A percentile compares a stretch with the other conserved stretches of the same genome.
Evolutionary conservation across 768 basidiomycete genomes (phyloP).

Genomic region (Xerocomus brunneocitrinus): DNA sequence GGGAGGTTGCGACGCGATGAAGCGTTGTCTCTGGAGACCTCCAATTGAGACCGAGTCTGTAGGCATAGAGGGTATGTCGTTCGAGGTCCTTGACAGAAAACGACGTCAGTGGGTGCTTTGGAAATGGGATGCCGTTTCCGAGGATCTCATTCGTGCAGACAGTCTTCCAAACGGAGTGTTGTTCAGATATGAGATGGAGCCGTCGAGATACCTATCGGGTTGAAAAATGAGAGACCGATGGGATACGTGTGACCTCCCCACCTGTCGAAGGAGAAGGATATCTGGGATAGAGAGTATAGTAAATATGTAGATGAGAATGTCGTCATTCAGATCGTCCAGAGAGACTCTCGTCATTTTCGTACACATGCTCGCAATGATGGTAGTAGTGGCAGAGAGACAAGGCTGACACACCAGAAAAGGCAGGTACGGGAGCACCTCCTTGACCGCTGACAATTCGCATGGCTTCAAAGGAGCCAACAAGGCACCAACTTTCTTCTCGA

Average conservation of each 20-base stretch:
- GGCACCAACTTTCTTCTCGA: conserved; percentile 66
- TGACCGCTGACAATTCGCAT: conserved; percentile 12
- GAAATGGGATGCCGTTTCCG: conserved; percentile 47
- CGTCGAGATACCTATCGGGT: conserved; percentile 45
- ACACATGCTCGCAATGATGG: not conserved
- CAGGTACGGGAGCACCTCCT: not conserved
- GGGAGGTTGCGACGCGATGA: conserved; percentile 14
- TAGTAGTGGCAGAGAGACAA: not conserved
- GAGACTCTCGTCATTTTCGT: conserved; percentile 14
- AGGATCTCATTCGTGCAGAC: conserved; percentile 44
- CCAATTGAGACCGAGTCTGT: conserved; percentile 50
- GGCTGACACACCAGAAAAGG: conserved; percentile 12
- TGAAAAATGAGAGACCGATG: not conserved
- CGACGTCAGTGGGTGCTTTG: conserved; percentile 31
- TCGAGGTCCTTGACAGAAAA: conserved; percentile 45
- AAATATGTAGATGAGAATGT: conserved; percentile 36
- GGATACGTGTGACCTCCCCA: conserved; percentile 15
- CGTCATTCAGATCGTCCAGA: conserved; percentile 32
- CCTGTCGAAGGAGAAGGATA: conserved; percentile 42
- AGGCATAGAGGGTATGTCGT: conserved; percentile 39
- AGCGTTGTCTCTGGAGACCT: conserved; percentile 19
- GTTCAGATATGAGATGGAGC: conserved; percentile 40
- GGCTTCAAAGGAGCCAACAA: conserved; percentile 58
- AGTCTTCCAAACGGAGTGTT: conserved; percentile 55
- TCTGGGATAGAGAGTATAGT: conserved; percentile 35